Evolutionary conservation across 176 grass and related monocot species (phyloP), one percentile per base, ranked within the genome.

Genomic region (Tuctoria greenei): DNA sequence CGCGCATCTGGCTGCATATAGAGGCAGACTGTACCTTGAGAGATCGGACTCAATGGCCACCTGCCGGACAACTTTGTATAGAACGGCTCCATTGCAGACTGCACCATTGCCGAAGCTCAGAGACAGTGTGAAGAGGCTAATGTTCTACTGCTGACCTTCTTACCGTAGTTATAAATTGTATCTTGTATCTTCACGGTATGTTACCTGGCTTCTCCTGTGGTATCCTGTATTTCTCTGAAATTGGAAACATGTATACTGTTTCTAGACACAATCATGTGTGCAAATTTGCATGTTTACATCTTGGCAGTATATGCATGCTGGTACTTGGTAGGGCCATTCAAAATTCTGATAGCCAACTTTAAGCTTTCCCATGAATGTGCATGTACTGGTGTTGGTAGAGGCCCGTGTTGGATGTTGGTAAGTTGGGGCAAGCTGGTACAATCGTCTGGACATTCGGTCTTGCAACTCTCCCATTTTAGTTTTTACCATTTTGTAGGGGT

Each of bases 21-120:
- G 94, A 81, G 94, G 90, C 26, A 89, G 88, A 73, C 78, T 97
- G 36, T 97, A 97, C 66, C 90, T 97, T 31, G 94, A 97, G 72
- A 91, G 91, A 64, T 87, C 88, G 1, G 94, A 93, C 61, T 75
- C 86, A 8, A 23, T 15, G 13, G 20, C 67, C 31, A 61, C 65
- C 26, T n/a, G 79, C 39, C 83, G 61, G 69, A 76, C 84, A 18
- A 87, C 86, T 26, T 61, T 89, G 26, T 85, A 84, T 28, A 86
- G 94, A 61, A 55, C 83, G 5, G 77, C 66, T 35, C 83, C 88
- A 61, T 61, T 91, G 64, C 88, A 88, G 58, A 97, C 88, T 10
- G 79, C 65, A 2, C 91, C 94, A 0, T 71, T 97, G 56, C 94
- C 94, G 64, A 91, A 97, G 88, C 86, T 97, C 69, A 78, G 77